A percentile compares a stretch with the other conserved stretches of the same genome.
Evolutionary conservation across 176 grass and related monocot species (phyloP).

Genomic region (Tillandsia fasciculata): DNA sequence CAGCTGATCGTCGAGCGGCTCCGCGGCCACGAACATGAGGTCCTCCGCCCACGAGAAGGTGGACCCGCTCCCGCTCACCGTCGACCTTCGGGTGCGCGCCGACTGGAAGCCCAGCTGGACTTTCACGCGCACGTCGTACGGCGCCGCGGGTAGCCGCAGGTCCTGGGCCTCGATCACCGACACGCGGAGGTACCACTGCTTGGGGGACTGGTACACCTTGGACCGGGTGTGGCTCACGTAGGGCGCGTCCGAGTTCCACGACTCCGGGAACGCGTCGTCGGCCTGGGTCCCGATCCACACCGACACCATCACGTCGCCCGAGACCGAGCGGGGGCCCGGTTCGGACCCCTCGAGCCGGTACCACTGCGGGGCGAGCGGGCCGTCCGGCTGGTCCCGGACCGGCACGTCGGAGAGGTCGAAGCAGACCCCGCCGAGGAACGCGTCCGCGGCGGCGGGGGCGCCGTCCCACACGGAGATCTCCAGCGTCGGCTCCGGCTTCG

Average conservation of each 20-base stretch:
- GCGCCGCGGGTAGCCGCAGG: constrained; percentile 46
- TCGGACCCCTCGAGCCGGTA: constrained; percentile 82
- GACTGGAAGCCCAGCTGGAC: constrained; percentile 82
- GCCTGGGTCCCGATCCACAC: constrained; percentile 96
- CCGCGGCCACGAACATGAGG: constrained; percentile 79
- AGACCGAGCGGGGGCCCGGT: constrained; percentile 24
- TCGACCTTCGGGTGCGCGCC: constrained; percentile 59
- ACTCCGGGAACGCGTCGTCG: constrained; percentile 84
- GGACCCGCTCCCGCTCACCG: constrained; percentile 51
- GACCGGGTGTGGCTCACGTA: constrained; percentile 75
- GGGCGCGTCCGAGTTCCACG: constrained; percentile 72
- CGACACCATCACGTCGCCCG: constrained; percentile 85
- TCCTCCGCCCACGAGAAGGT: constrained; percentile 85
- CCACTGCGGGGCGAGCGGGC: constrained; percentile 82
- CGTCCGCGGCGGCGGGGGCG: constrained; percentile 21
- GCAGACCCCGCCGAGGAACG: constrained; percentile 86
- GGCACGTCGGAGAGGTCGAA: constrained; percentile 94
- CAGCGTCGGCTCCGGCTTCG: constrained; percentile 53
- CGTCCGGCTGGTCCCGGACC: constrained; percentile 61
- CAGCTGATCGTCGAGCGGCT: constrained; percentile 57
- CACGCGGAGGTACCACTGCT: constrained; percentile 87
- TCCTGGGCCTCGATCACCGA: constrained; percentile 86
- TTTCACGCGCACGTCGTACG: constrained; percentile 76
- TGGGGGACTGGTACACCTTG: constrained; percentile 98
- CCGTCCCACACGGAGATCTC: constrained; percentile 83